phyloP scores from a whole-genome alignment of 345 rosid genomes.

The Syzygium aromaticum region DNA sequence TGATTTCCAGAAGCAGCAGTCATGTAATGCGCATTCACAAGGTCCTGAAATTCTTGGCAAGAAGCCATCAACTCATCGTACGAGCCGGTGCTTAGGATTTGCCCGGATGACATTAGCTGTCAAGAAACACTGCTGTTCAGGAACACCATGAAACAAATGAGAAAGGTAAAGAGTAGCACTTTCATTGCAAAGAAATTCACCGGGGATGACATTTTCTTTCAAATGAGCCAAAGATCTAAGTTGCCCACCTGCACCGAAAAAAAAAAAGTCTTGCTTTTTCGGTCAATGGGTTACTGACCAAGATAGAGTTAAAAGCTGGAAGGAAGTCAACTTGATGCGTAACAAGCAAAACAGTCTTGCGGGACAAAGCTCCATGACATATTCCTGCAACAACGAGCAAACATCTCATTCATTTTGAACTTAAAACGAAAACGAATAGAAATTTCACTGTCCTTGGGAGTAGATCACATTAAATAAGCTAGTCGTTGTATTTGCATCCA shows the following conservation, averaged over 20 bases:
- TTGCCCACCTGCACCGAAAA: neutral
- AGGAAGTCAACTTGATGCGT: slow-evolving; percentile 59
- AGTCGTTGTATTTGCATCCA: slow-evolving; percentile 54
- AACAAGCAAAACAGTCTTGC: slow-evolving; percentile 43
- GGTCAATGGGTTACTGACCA: slow-evolving; percentile 19
- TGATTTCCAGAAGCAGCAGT: slow-evolving; percentile 10
- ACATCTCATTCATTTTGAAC: neutral
- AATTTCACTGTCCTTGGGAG: neutral
- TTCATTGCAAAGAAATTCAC: neutral
- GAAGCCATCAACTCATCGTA: slow-evolving; percentile 31
- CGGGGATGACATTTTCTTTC: neutral
- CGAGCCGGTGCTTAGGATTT: slow-evolving; percentile 22
- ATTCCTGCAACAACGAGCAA: slow-evolving; percentile 22
- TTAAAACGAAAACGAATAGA: neutral
- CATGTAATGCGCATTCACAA: slow-evolving; percentile 36
- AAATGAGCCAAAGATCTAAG: neutral
- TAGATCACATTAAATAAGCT: slow-evolving; percentile 27
- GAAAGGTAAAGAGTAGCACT: neutral
- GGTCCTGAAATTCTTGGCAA: slow-evolving; percentile 31
- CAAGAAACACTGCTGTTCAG: neutral
- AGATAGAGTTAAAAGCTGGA: slow-evolving; percentile 30
- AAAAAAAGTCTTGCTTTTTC: neutral
- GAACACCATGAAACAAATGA: neutral
- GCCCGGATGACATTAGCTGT: slow-evolving; percentile 43
- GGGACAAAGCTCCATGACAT: slow-evolving; percentile 30